Evolutionary conservation across 2,329 filamentous ascomycete genomes (phyloP).

Genomic region (Catunica adiposa): DNA sequence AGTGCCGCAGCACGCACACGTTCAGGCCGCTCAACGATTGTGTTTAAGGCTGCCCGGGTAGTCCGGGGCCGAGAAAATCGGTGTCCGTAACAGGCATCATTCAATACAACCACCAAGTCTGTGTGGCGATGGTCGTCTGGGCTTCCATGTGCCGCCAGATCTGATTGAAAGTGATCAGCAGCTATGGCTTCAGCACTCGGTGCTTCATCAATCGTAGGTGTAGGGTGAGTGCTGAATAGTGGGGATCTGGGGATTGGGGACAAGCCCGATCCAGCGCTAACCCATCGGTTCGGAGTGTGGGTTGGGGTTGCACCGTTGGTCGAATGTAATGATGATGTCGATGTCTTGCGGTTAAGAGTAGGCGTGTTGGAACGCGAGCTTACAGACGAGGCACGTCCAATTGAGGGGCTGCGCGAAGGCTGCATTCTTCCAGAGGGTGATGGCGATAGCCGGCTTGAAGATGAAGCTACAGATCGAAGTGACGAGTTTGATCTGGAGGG

Average conservation of each 20-base stretch:
- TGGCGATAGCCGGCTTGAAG: constrained; percentile 23
- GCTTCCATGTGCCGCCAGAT: constrained; percentile 47
- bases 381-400: constrained; percentile 18
- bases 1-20: constrained; percentile 69
- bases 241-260: constrained; percentile 29
- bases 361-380: constrained; percentile 33
- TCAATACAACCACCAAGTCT: constrained; percentile 67
- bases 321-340: constrained; percentile 39
- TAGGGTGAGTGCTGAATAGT: constrained; percentile 15
- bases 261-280: constrained; percentile 23
- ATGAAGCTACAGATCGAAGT: constrained; percentile 20
- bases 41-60: constrained; percentile 50
- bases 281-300: constrained; percentile 6
- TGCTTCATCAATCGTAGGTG: constrained; percentile 21
- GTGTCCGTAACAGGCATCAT: constrained; percentile 91
- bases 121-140: constrained; percentile 25
- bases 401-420: constrained; percentile 26
- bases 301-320: constrained; percentile 22
- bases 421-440: constrained; percentile 24
- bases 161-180: constrained; percentile 49
- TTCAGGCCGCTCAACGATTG: constrained; percentile 88
- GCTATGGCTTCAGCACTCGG: constrained; percentile 43
- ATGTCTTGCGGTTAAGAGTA: constrained; percentile 37
- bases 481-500: constrained; percentile 11
- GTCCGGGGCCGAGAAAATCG: constrained; percentile 72